Evolutionary conservation across 805 yeast species (phyloP), one percentile per base, ranked within the genome.

Genomic region (Pichia membranifaciens): DNA sequence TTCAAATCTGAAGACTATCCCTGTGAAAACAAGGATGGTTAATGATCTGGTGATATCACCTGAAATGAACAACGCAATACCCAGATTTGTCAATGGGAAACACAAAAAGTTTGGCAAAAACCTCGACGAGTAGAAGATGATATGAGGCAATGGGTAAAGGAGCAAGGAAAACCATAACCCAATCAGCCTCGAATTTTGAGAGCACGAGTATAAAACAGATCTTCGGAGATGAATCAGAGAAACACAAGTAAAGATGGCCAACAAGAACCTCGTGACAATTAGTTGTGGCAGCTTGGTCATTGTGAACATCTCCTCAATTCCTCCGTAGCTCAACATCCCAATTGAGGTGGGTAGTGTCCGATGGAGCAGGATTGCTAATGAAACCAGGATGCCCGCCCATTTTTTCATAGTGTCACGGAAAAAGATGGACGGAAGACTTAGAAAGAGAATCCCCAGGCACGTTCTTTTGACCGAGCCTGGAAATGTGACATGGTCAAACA

Each of bases 391-490:
- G 20, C 18, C 20, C 3, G 48, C 36, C 20, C 13, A 53, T 52
- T 16, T 47, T n/a, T 25, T 43, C 21, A 35, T 32, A 10, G 48
- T 28, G 8, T 20, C 25, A 4, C 28, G 17, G 3, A 52, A 25
- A 25, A 43, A 48, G 12, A 47, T 74, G 2, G 76, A 62, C 1
- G 80, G 38, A 0, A 58, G 59, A 29, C 37, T 32, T 0, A 87
- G 72, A 12, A 87, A 50, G 1, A 78, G 51, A 43, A 82, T 54
- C 9, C 93, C 74, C 2, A 87, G 58, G 58, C 89, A 90, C 0
- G 96, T 78, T 45, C 97, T 72, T 25, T 95, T 96, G 7, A 91
- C 96, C 2, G 73, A 90, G 2, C 97, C 97, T 0, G 96, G 95
- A 61, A 87, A 91, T 44, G 71, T 64, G 7, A 71, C 52, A 61